Evolutionary conservation across 1,284 basidiomycete species (phyloP), one percentile per base, ranked within the genome.

Genomic region (Ganoderma lingzhi): DNA sequence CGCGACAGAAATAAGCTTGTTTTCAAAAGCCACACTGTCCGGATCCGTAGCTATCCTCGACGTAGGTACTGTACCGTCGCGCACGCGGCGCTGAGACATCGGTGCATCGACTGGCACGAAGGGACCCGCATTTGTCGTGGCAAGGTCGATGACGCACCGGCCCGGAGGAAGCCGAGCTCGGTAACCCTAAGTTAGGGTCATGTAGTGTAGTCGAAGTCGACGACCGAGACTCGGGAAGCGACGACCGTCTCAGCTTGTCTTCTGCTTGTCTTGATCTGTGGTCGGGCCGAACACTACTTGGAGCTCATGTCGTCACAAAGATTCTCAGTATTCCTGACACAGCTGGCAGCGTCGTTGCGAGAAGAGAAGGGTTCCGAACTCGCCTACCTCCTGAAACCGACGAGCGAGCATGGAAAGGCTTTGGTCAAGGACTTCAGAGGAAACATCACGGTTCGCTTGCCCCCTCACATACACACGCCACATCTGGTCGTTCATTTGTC

Each of bases 361-460:
- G 81, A 83, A n/a, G 88, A 91, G 77, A 88, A 92, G 76, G 93
- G 93, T 2, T 85, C 85, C 1, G 87, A 87, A 75, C 80, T 94
- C 6, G 91, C 91, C 3, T 92, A 88, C 75, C 81, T 94, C n/a
- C 82, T 94, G 3, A 86, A 90, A 51, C 91, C 91, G 2, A 90
- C 90, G 3, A 90, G 88, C 73, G 88, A 91, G 5, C 92, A 93
- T 73, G 89, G 87, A 14, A 93, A 92, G 78, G 87, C 88, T 70
- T 79, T 93, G 4, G 85, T 91, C 28, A 93, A 92, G 73, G 89
- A 91, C 74, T 90, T 92, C 72, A 84, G 86, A 19, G 64, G 68
- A 55, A 91, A 88, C 77, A 87, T 89, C 71, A 88, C 89, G 62
- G 91, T 93, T 78, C 68, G 84, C 81, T 23, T 9, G 39, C 5